Evolutionary conservation across 352 stramenopile species (phyloP).

Genomic region (Saprolegnia parasitica): DNA sequence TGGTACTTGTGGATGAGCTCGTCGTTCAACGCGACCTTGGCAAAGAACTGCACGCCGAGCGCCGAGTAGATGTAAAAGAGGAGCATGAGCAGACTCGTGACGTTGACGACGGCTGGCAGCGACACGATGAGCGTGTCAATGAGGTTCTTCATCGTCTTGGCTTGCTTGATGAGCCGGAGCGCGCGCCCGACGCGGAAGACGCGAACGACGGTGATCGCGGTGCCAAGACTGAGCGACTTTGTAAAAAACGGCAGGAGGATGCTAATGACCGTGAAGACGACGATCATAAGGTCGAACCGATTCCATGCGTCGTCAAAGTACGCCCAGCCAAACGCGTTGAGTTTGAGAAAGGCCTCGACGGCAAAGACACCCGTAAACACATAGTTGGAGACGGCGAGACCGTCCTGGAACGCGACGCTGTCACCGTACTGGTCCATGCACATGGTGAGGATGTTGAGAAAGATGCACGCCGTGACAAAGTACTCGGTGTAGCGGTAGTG

Average conservation of each 20-base stretch:
- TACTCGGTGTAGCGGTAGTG: slow-evolving; percentile 75
- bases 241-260: slow-evolving; percentile 54
- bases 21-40: slow-evolving; percentile 63
- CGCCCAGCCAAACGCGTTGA: slow-evolving; percentile 63
- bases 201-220: slow-evolving; percentile 77
- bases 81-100: slow-evolving; percentile 89
- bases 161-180: slow-evolving; percentile 72
- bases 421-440: slow-evolving; percentile 82
- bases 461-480: slow-evolving; percentile 87
- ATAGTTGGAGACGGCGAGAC: slow-evolving; percentile 74
- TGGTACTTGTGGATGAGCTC: slow-evolving; percentile 74
- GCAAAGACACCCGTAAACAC: slow-evolving; percentile 86
- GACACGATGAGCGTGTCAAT: slow-evolving; percentile 88
- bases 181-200: slow-evolving; percentile 88
- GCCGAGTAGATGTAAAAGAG: slow-evolving; percentile 93
- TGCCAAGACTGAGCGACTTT: slow-evolving; percentile 32
- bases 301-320: slow-evolving; percentile 89
- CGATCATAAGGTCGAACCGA: slow-evolving; percentile 83
- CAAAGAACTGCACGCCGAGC: slow-evolving; percentile 90
- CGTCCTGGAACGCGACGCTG: slow-evolving; percentile 41
- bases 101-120: slow-evolving; percentile 86
- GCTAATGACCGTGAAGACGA: slow-evolving; percentile 55
- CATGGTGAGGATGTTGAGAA: slow-evolving; percentile 88
- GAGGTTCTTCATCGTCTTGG: slow-evolving; percentile 84
- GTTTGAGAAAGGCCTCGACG: slow-evolving; percentile 83